These are phyloP conservation scores for Astragalus membranaceus DNA, from an alignment of 306 rosid species.

Conservation along the genomic window DNA sequence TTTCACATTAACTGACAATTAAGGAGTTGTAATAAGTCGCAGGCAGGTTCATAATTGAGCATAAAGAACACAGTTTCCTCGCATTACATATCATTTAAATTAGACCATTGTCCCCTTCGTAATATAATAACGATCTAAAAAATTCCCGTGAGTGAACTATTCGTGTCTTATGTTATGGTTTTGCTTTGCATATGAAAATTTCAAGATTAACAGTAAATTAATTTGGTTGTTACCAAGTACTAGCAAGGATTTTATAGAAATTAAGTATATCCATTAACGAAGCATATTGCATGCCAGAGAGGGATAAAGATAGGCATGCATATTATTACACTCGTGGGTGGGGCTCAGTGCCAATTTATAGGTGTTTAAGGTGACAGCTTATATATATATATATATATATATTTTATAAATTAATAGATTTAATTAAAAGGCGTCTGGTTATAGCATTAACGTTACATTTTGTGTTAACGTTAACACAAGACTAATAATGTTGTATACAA, in stretches of 20 bases:
- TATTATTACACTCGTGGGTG: background rate
- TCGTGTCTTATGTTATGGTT: background rate
- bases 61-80: background rate
- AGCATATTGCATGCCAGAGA: background rate
- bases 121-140: background rate
- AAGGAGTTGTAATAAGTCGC: background rate
- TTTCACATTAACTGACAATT: background rate
- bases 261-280: background rate
- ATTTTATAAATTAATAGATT: too few species aligned
- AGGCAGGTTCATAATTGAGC: background rate
- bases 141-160: background rate
- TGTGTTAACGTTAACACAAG: too few species aligned
- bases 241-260: background rate
- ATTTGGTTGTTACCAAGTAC: background rate
- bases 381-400: too few species aligned
- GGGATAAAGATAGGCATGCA: background rate
- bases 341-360: slow-evolving; percentile 1
- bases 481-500: too few species aligned
- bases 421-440: too few species aligned
- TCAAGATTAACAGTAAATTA: background rate
- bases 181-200: background rate
- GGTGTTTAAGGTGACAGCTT: background rate
- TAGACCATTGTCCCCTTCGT: background rate
- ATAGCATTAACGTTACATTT: too few species aligned
- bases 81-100: slow-evolving; percentile 1